phyloP scores from a whole-genome alignment of 2,329 filamentous ascomycete species.

The Fusarium avenaceum region DNA sequence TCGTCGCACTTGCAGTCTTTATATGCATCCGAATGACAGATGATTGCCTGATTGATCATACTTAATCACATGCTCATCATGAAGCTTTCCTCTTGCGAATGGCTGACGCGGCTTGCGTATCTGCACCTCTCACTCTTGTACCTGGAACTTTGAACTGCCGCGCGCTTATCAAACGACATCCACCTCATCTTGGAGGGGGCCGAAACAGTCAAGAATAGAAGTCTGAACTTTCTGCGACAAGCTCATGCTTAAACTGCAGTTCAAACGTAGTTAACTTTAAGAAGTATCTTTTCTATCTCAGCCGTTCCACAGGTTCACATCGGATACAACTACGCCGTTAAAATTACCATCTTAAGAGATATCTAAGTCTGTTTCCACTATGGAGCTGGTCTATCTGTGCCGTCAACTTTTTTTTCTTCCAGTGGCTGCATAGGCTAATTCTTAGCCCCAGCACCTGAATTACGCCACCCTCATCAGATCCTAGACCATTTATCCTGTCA shows the following conservation, averaged over 20 bases:
- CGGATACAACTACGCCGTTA: not conserved
- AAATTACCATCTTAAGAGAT: too few species aligned
- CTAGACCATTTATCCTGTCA: constrained; percentile 22
- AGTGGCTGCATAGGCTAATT: constrained; percentile 31
- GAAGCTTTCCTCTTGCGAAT: constrained; percentile 10
- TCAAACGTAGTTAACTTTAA: not conserved
- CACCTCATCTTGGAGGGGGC: not conserved
- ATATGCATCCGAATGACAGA: not conserved
- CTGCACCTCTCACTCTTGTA: not conserved
- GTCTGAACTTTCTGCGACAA: too few species aligned
- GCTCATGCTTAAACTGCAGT: not conserved
- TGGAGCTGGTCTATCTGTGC: not conserved
- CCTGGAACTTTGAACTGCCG: constrained; percentile 33
- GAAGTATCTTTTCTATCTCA: too few species aligned
- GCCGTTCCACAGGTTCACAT: too few species aligned
- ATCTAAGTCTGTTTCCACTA: not conserved
- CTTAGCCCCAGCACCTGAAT: constrained; percentile 24
- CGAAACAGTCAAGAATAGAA: not conserved
- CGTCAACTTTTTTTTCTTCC: not conserved
- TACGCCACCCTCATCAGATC: constrained; percentile 42
- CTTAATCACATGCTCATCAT: constrained; percentile 27
- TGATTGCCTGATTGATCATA: constrained; percentile 8
- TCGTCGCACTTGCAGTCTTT: constrained; percentile 6
- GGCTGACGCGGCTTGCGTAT: constrained; percentile 22
- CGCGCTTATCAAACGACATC: constrained; percentile 34